Conservation (phyloP, 345 rosid species). For the Nephelium lappaceum region DNA sequence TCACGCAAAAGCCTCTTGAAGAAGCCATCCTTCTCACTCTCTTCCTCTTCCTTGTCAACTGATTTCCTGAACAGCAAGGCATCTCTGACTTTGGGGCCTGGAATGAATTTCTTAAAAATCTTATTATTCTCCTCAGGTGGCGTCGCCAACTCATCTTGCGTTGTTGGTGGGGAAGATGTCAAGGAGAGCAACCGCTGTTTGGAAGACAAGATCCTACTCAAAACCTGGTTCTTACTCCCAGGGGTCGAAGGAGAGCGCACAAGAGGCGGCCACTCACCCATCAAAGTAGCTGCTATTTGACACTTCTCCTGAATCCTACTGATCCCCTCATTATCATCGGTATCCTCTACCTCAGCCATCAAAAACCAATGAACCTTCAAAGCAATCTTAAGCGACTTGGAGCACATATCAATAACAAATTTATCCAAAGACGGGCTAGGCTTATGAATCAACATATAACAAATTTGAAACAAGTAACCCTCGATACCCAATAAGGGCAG, state of each 20-base stretch:
- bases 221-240: constrained; percentile 91
- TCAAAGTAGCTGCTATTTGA: constrained; percentile 94
- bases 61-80: constrained; percentile 95
- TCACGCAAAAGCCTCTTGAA: constrained; percentile 92
- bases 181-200: constrained; percentile 89
- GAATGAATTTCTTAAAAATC: constrained; percentile 89
- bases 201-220: constrained; percentile 77
- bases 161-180: constrained; percentile 72
- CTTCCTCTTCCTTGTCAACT: constrained; percentile 87
- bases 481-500: constrained; percentile 89
- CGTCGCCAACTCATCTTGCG: constrained; percentile 67
- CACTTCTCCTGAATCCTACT: constrained; percentile 97
- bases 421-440: constrained; percentile 99
- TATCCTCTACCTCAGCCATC: constrained; percentile 96
- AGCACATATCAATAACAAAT: constrained; percentile 90
- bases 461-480: constrained; percentile 92
- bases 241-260: constrained; percentile 63
- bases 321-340: constrained; percentile 94
- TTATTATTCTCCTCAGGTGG: constrained; percentile 81
- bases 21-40: constrained; percentile 90
- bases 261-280: constrained; percentile 94
- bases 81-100: constrained; percentile 92
- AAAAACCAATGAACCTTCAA: constrained; percentile 98
- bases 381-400: constrained; percentile 82
- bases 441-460: constrained; percentile 93